Evolutionary conservation across 345 rosid species (phyloP).

Genomic region (Linum lewisii): DNA sequence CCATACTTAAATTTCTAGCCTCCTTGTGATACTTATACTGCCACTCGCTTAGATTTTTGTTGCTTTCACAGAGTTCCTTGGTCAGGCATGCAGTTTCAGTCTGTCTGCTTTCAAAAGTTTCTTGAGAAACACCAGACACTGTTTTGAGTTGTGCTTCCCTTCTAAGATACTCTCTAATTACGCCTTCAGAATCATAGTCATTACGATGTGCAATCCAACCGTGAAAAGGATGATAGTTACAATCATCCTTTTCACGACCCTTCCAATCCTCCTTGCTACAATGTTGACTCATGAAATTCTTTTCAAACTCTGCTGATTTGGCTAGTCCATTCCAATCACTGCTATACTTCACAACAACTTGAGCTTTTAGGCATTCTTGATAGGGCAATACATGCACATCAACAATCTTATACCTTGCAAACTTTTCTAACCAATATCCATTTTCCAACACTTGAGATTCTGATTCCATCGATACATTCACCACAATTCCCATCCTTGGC

Average conservation of each 20-base stretch:
- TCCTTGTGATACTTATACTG: slow-evolving; percentile 49
- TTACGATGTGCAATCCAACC: slow-evolving; percentile 83
- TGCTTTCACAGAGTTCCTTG: slow-evolving; percentile 42
- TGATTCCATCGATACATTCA: slow-evolving; percentile 24
- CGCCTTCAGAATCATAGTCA: slow-evolving; percentile 47
- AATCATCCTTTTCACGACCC: slow-evolving; percentile 17
- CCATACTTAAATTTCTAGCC: slow-evolving; percentile 47
- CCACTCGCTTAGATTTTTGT: slow-evolving; percentile 43
- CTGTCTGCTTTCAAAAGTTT: slow-evolving; percentile 29
- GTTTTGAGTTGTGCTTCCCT: slow-evolving; percentile 49
- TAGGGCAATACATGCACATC: slow-evolving; percentile 42
- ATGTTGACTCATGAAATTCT: slow-evolving; percentile 36
- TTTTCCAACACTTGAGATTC: slow-evolving; percentile 26
- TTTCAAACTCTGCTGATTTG: slow-evolving; percentile 53
- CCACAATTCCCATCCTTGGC: slow-evolving; percentile 82
- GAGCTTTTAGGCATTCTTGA: slow-evolving; percentile 25
- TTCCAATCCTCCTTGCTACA: slow-evolving; percentile 53
- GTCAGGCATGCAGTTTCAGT: slow-evolving; percentile 46
- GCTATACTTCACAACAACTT: slow-evolving; percentile 48
- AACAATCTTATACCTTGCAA: slow-evolving; percentile 45
- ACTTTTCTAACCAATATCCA: slow-evolving; percentile 49
- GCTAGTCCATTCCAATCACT: slow-evolving; percentile 56
- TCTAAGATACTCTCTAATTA: slow-evolving; percentile 60
- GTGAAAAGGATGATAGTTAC: slow-evolving; percentile 33
- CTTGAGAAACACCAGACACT: slow-evolving; percentile 38